phyloP scores from a whole-genome alignment of 495 filamentous ascomycete species.

The Penicillium egyptiacum region DNA sequence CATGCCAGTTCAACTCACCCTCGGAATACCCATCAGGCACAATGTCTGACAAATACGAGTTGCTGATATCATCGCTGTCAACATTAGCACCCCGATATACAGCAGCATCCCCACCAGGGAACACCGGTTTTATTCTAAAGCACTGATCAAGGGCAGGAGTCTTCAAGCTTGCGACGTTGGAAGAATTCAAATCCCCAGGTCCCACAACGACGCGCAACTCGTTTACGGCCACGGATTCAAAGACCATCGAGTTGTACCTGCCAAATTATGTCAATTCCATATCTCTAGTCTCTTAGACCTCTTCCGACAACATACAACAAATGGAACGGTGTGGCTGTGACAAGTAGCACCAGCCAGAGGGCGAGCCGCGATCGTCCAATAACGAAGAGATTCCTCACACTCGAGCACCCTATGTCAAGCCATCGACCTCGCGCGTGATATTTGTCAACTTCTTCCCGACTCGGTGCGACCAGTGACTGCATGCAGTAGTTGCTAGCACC shows the following conservation, averaged over 20 bases:
- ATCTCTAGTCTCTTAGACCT: no score
- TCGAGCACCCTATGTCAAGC: conserved; percentile 27
- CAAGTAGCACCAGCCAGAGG: conserved; percentile 17
- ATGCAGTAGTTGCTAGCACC: conserved; percentile 40
- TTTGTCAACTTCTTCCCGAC: conserved; percentile 24
- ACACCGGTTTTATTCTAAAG: no score
- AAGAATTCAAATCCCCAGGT: conserved; percentile 11
- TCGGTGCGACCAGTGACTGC: conserved; percentile 37
- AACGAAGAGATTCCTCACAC: conserved; percentile 18
- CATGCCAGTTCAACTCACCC: no score
- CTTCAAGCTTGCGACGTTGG: conserved; percentile 2
- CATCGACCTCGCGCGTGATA: conserved; percentile 19
- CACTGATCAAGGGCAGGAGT: conserved; percentile 4
- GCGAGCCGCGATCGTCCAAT: conserved; percentile 8
- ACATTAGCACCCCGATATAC: no score
- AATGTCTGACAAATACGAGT: no score
- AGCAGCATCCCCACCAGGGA: no score
- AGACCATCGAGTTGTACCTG: conserved; percentile 22
- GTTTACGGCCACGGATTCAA: background rate
- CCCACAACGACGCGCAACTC: conserved; percentile 2
- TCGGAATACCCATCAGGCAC: no score
- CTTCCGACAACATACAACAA: conserved; percentile 21
- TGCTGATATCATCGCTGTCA: no score
- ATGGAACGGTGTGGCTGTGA: conserved; percentile 26
- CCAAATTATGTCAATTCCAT: background rate